Evolutionary conservation across 2,329 filamentous ascomycete species (phyloP).

Genomic region (Fusarium haematococcum): DNA sequence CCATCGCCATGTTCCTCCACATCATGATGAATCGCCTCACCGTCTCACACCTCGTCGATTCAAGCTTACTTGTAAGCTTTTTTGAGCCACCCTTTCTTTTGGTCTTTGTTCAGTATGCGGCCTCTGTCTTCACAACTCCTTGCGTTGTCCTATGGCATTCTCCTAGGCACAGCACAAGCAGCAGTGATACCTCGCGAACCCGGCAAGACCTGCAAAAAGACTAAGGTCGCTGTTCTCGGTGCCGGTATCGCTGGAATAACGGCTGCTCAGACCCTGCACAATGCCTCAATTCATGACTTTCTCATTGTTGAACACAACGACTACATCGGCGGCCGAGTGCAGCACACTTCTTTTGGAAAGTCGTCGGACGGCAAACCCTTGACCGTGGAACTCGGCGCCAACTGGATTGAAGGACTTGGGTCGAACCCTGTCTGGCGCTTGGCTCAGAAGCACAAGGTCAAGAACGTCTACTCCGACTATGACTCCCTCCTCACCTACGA

Average conservation of each 20-base stretch:
- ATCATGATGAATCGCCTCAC: neutral
- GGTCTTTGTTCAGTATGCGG: neutral
- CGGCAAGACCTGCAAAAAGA: constrained; percentile 41
- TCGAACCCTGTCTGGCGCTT: constrained; percentile 72
- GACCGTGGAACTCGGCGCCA: constrained; percentile 73
- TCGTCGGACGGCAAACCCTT: constrained; percentile 63
- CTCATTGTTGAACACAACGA: constrained; percentile 73
- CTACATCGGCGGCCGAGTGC: constrained; percentile 71
- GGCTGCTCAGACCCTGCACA: constrained; percentile 71
- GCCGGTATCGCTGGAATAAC: constrained; percentile 73
- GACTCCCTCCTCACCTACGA: constrained; percentile 70
- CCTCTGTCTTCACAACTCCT: constrained; percentile 8
- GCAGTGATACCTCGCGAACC: constrained; percentile 20
- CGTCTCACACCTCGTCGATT: neutral
- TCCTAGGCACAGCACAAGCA: constrained; percentile 15
- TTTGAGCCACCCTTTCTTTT: neutral
- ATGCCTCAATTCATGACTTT: constrained; percentile 72
- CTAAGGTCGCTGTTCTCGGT: constrained; percentile 55
- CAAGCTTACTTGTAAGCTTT: neutral
- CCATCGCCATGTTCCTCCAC: neutral
- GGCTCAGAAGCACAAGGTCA: constrained; percentile 68
- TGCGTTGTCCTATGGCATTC: constrained; percentile 8
- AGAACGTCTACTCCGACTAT: constrained; percentile 69
- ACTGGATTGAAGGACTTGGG: constrained; percentile 62
- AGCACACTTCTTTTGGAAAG: constrained; percentile 67